Conservation (phyloP, 305 asterid genomes). For the Solanum chacoense region DNA sequence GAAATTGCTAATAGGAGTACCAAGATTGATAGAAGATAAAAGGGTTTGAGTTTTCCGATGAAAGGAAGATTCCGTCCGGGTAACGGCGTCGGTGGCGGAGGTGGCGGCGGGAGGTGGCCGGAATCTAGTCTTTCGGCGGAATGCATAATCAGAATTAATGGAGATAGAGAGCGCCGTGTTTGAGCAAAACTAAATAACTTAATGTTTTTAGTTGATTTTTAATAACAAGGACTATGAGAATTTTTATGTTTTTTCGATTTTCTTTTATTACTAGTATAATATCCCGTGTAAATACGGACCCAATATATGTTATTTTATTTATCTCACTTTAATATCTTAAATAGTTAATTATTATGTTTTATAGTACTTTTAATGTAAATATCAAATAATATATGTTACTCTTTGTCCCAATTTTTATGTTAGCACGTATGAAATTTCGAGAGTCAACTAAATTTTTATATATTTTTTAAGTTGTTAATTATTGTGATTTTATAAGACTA, state of each 20-base stretch:
- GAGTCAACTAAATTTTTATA: no score
- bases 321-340: no score
- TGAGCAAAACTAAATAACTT: background rate
- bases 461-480: no score
- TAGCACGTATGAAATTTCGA: no score
- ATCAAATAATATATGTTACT: no score
- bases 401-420: no score
- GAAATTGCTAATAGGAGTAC: conserved; percentile 39
- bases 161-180: background rate
- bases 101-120: background rate
- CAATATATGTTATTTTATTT: no score
- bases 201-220: background rate
- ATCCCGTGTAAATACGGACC: no score
- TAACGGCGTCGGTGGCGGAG: background rate
- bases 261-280: no score
- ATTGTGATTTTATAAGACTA: no score
- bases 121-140: background rate
- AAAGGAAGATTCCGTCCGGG: background rate
- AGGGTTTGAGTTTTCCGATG: conserved; percentile 16
- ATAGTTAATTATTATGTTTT: no score
- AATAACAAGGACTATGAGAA: background rate
- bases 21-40: conserved; percentile 28
- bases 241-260: background rate
- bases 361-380: no score
- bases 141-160: background rate